Evolutionary conservation across 176 grass and related monocot genomes (phyloP).

Genomic region (Ensete ventricosum): DNA sequence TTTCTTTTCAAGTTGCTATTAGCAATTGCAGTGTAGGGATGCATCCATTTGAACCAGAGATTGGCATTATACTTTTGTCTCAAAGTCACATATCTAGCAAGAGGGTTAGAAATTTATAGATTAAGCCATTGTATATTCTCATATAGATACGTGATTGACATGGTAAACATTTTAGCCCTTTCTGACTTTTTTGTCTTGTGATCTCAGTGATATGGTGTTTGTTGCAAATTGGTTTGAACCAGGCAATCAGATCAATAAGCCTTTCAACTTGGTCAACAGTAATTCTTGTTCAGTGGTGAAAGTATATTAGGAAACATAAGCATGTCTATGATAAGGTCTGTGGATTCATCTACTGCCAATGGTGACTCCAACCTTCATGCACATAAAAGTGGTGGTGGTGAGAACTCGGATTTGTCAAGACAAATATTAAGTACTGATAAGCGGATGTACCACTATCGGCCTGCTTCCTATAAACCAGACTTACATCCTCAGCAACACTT

Average conservation of each 20-base stretch:
- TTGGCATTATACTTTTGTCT: too few species aligned
- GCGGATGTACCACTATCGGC: constrained; percentile 35
- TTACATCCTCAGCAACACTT: constrained; percentile 42
- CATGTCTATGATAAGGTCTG: constrained; percentile 33
- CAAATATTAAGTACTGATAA: constrained; percentile 1
- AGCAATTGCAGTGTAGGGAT: too few species aligned
- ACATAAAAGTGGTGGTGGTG: constrained; percentile 25
- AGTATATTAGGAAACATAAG: constrained; percentile 14
- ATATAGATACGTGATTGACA: background rate
- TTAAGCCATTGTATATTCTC: background rate
- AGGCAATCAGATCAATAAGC: background rate
- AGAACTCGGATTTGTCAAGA: constrained; percentile 17
- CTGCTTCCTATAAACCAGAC: constrained; percentile 39
- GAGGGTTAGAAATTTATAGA: too few species aligned
- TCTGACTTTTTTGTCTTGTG: background rate
- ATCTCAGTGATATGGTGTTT: background rate
- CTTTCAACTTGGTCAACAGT: background rate
- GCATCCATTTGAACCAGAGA: too few species aligned
- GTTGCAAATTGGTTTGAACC: background rate
- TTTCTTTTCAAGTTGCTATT: too few species aligned
- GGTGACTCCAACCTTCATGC: constrained; percentile 38
- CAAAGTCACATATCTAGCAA: too few species aligned
- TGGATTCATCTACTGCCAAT: constrained; percentile 21
- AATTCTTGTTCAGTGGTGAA: background rate
- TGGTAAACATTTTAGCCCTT: background rate